Evolutionary conservation across 768 basidiomycete species (phyloP).

Genomic region (Russula lepida): DNA sequence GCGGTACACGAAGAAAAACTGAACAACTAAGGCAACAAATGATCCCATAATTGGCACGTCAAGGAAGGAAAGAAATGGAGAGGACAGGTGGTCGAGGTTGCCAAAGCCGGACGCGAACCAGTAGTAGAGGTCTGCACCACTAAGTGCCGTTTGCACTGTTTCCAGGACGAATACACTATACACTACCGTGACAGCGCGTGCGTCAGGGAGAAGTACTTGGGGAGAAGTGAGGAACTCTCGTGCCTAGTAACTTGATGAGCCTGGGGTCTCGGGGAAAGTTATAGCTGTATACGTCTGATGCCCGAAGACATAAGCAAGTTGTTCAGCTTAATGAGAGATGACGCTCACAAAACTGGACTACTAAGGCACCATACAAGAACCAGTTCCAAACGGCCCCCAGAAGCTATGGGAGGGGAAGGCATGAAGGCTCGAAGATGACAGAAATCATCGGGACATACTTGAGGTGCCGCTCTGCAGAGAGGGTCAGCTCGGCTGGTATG

Average conservation of each 20-base stretch:
- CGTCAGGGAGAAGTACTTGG: not conserved
- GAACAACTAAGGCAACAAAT: slow-evolving; percentile 24
- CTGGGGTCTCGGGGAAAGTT: slow-evolving; percentile 5
- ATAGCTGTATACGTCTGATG: slow-evolving; percentile 7
- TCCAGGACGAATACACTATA: slow-evolving; percentile 24
- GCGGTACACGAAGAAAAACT: slow-evolving; percentile 29
- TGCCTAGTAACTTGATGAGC: slow-evolving; percentile 5
- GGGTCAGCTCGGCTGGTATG: not conserved
- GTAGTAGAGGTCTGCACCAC: slow-evolving; percentile 25
- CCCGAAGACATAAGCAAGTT: not conserved
- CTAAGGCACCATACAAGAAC: slow-evolving; percentile 26
- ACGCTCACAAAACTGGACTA: slow-evolving; percentile 27
- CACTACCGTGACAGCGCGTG: too few species aligned
- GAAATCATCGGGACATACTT: not conserved
- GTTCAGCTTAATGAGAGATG: too few species aligned
- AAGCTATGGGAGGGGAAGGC: not conserved
- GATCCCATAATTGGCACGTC: slow-evolving; percentile 27
- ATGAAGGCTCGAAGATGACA: not conserved
- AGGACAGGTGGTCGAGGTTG: slow-evolving; percentile 22
- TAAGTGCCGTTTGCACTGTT: slow-evolving; percentile 24
- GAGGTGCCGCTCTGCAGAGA: slow-evolving; percentile 1
- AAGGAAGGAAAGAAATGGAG: slow-evolving; percentile 22
- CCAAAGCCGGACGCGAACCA: slow-evolving; percentile 28
- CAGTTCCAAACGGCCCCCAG: slow-evolving; percentile 23
- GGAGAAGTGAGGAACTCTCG: not conserved